Evolutionary conservation across 2,329 filamentous ascomycete species (phyloP).

Genomic region (Didymella segeticola): DNA sequence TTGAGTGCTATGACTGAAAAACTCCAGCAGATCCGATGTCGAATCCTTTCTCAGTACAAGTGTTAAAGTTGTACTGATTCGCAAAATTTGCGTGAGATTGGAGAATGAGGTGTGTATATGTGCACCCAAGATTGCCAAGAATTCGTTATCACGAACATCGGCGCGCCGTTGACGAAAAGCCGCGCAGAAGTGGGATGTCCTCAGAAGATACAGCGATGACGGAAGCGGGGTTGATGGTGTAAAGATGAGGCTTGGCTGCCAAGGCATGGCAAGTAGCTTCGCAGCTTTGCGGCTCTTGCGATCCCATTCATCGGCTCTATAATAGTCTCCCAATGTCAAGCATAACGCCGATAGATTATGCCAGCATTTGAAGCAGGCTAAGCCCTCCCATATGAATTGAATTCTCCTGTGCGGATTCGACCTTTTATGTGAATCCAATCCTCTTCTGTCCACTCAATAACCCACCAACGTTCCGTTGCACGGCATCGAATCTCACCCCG

Average conservation of each 20-base stretch:
- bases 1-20: too few relatives aligned
- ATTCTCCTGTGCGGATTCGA: too few relatives aligned
- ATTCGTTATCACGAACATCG: not conserved
- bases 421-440: not conserved
- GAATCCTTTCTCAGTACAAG: too few relatives aligned
- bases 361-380: too few relatives aligned
- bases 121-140: conserved; percentile 12
- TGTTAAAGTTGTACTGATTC: too few relatives aligned
- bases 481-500: conserved; percentile 47
- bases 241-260: conserved; percentile 10
- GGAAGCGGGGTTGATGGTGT: conserved; percentile 7
- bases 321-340: too few relatives aligned
- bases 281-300: too few relatives aligned
- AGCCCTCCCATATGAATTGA: too few relatives aligned
- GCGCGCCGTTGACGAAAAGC: conserved; percentile 2
- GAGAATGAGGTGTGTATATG: not conserved
- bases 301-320: too few relatives aligned
- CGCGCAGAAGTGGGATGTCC: conserved; percentile 9
- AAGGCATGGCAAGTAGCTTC: too few relatives aligned
- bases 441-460: not conserved
- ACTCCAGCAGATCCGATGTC: too few relatives aligned
- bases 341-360: too few relatives aligned
- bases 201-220: conserved; percentile 4
- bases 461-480: conserved; percentile 21
- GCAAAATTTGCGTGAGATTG: not conserved